Conservation (phyloP, 768 basidiomycete genomes). For the Lyophyllum decastes region DNA sequence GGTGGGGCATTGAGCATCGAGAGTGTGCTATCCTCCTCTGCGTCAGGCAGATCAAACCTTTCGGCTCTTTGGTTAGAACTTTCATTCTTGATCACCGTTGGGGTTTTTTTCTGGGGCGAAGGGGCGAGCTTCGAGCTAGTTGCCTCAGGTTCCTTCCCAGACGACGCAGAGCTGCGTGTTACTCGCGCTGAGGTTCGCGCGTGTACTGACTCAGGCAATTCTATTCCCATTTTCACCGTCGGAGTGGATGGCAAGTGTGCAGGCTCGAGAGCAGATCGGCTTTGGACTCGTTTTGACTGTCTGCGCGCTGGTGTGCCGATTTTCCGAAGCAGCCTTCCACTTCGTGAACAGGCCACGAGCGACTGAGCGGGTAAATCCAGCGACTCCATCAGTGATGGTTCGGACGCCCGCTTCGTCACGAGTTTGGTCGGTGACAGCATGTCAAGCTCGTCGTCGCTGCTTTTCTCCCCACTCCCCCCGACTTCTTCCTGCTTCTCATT, state of each 20-base stretch:
- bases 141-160: background rate
- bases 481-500: constrained; percentile 1
- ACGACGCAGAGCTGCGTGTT: background rate
- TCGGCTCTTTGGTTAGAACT: background rate
- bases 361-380: background rate
- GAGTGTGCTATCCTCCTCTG: background rate
- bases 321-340: background rate
- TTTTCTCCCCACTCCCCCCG: constrained; percentile 1
- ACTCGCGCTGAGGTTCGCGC: background rate
- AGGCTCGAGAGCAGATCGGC: background rate
- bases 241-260: background rate
- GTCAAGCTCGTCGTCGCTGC: constrained; percentile 25
- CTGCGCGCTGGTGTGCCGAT: background rate
- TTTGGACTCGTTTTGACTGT: background rate
- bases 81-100: background rate
- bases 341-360: background rate
- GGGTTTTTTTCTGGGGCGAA: constrained; percentile 8
- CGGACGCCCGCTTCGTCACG: background rate
- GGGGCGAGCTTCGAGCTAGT: background rate
- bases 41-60: background rate
- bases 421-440: constrained; percentile 20
- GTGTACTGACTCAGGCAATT: background rate
- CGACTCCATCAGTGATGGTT: background rate
- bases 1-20: background rate
- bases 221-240: background rate